Evolutionary conservation across 257 asterid species (phyloP).

Genomic region (Forsythia viridissima): DNA sequence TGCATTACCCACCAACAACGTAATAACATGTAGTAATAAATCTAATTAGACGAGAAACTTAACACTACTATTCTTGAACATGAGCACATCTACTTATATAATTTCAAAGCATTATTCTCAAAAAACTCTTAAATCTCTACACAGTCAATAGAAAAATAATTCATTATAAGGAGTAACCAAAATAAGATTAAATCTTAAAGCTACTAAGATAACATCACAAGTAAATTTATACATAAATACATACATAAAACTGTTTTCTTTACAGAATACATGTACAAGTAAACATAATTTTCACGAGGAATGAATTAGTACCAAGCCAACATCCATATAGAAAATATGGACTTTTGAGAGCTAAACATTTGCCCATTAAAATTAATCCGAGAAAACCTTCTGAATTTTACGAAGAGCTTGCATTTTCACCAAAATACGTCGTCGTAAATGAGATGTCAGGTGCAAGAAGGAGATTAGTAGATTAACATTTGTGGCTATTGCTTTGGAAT

Average conservation of each 20-base stretch:
- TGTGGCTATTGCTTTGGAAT: neutral
- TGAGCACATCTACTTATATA: neutral
- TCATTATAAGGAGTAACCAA: neutral
- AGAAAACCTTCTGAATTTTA: slow-evolving; percentile 27
- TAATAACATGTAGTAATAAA: no score
- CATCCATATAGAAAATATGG: slow-evolving; percentile 37
- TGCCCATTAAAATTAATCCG: slow-evolving; percentile 17
- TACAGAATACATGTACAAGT: neutral
- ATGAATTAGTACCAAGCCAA: slow-evolving; percentile 53
- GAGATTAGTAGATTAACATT: slow-evolving; percentile 38
- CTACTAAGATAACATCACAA: neutral
- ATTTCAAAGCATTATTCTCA: neutral
- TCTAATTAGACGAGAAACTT: neutral
- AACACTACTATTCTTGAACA: neutral
- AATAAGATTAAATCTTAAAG: neutral
- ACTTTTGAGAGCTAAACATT: slow-evolving; percentile 26
- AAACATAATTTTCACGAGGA: neutral
- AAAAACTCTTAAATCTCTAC: neutral
- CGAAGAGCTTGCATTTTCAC: slow-evolving; percentile 29
- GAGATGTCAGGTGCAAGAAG: slow-evolving; percentile 35
- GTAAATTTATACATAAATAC: neutral
- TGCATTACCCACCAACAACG: no score
- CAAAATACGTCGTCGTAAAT: slow-evolving; percentile 32
- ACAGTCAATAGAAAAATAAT: neutral
- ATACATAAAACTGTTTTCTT: neutral